Conservation (phyloP, 768 basidiomycete species). For the Termitomyces sp. region DNA sequence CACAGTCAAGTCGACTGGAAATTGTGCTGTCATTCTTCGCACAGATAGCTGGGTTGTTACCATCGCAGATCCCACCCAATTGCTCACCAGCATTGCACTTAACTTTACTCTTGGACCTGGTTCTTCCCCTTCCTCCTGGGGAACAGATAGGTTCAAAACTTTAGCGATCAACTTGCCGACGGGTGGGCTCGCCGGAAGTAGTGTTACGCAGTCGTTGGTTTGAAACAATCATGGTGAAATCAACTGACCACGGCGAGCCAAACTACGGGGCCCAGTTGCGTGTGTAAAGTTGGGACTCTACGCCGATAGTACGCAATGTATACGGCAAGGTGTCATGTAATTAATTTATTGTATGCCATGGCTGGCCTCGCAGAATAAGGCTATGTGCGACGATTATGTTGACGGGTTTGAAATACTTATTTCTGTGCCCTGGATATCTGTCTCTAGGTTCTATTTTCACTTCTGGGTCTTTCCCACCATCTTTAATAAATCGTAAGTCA, state of each 20-base stretch:
- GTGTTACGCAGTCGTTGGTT: conserved; percentile 16
- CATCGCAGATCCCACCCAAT: conserved; percentile 67
- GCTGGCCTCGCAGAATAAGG: too few species aligned
- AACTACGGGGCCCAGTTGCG: too few species aligned
- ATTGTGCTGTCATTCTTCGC: conserved; percentile 41
- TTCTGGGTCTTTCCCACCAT: background rate
- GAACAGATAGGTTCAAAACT: conserved; percentile 20
- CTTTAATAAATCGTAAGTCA: too few species aligned
- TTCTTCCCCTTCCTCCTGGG: conserved; percentile 7
- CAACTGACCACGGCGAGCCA: too few species aligned
- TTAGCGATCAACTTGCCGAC: conserved; percentile 18
- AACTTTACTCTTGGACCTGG: conserved; percentile 19
- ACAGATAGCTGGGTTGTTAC: conserved; percentile 39
- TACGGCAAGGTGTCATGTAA: too few species aligned
- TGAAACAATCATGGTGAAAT: too few species aligned
- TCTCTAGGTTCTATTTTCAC: background rate
- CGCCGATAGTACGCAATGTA: too few species aligned
- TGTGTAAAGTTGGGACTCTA: too few species aligned
- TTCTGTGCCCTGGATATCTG: background rate
- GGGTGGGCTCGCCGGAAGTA: conserved; percentile 20
- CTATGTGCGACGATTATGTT: too few species aligned
- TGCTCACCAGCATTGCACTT: conserved; percentile 27
- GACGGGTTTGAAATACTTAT: background rate
- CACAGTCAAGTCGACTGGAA: conserved; percentile 32
- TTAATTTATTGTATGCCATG: too few species aligned